Conservation (phyloP, 2,329 filamentous ascomycete species). For the Anthostomella pinea region DNA sequence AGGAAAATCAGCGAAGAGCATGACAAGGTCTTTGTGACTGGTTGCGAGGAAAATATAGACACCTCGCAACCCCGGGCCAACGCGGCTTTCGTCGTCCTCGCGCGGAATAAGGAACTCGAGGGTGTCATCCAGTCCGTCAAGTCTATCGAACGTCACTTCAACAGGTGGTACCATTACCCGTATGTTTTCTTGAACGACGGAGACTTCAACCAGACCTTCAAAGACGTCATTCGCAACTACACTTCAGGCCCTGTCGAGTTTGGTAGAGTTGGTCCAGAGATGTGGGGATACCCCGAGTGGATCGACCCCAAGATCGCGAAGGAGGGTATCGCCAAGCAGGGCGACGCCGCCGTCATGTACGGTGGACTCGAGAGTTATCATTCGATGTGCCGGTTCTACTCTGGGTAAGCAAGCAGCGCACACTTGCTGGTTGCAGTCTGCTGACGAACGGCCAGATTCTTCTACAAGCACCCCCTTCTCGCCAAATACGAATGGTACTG, state of each 20-base stretch:
- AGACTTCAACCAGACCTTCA: conserved; percentile 94
- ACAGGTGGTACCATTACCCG: conserved; percentile 97
- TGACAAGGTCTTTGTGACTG: conserved; percentile 92
- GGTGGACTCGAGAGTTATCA: conserved; percentile 98
- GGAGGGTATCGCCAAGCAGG: conserved; percentile 95
- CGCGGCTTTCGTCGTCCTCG: conserved; percentile 91
- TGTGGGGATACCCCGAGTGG: conserved; percentile 98
- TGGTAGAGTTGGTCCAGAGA: conserved; percentile 82
- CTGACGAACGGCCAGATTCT: conserved; percentile 58
- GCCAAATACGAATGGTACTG: conserved; percentile 99
- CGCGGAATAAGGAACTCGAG: conserved; percentile 92
- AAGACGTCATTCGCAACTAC: conserved; percentile 81
- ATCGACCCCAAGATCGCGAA: conserved; percentile 89
- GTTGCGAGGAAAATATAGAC: conserved; percentile 81
- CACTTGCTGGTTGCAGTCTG: neutral
- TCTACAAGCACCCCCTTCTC: conserved; percentile 94
- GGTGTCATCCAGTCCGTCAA: conserved; percentile 96
- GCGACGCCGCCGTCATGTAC: conserved; percentile 98
- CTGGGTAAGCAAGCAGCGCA: conserved; percentile 62
- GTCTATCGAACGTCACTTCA: conserved; percentile 98
- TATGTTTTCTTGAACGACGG: conserved; percentile 98
- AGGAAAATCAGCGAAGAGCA: conserved; percentile 97
- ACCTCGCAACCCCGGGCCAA: conserved; percentile 80
- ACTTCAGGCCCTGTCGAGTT: conserved; percentile 88
- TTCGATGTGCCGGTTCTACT: conserved; percentile 99